Conservation (phyloP, 305 asterid genomes). For the Solanum aculeatissimum region DNA sequence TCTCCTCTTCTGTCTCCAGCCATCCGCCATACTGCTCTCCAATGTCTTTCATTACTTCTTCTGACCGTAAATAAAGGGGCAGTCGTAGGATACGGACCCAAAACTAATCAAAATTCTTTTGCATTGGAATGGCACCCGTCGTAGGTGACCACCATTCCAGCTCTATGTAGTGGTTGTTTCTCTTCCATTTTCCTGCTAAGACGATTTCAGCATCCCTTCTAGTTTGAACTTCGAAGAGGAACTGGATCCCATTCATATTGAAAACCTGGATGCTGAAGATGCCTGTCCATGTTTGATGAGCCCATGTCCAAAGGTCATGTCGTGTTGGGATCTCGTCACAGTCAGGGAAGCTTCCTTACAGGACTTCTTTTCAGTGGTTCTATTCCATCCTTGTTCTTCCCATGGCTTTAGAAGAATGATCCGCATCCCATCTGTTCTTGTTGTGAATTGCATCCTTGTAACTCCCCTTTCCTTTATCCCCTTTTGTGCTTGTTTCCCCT, state of each 20-base stretch:
- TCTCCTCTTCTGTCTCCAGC: too few species aligned
- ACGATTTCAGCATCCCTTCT: neutral
- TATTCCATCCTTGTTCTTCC: too few species aligned
- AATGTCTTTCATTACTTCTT: neutral
- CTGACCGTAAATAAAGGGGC: neutral
- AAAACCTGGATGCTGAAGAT: neutral
- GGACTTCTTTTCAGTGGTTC: too few species aligned
- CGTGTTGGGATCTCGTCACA: too few species aligned
- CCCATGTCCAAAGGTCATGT: neutral
- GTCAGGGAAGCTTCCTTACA: too few species aligned
- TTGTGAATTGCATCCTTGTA: too few species aligned
- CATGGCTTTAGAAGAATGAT: too few species aligned
- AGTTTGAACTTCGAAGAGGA: neutral
- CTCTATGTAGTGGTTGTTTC: neutral
- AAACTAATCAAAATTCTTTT: neutral
- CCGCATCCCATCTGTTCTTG: too few species aligned
- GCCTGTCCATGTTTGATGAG: neutral
- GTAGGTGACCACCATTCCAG: neutral
- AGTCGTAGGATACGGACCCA: neutral
- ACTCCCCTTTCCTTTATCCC: too few species aligned
- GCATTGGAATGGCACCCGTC: neutral
- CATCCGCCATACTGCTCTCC: neutral
- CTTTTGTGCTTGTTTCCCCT: too few species aligned
- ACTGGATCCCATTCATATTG: neutral
- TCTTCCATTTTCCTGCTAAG: neutral